phyloP scores from a whole-genome alignment of 768 basidiomycete species.

The Pulveroboletus sp. region DNA sequence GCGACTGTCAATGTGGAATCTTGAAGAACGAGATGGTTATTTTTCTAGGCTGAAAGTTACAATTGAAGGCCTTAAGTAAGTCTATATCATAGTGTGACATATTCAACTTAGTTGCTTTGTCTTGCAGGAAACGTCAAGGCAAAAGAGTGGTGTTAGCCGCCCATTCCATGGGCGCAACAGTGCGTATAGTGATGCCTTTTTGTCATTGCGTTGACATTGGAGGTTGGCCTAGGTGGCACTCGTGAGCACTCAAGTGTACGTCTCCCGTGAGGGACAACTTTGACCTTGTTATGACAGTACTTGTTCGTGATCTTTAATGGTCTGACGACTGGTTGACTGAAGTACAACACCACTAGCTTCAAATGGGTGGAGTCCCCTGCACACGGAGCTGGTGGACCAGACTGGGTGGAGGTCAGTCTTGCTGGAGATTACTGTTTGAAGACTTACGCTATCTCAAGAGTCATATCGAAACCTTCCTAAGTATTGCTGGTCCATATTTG shows the following conservation, averaged over 20 bases:
- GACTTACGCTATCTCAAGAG: slow-evolving; percentile 40
- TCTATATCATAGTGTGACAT: not conserved
- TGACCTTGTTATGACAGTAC: slow-evolving; percentile 48
- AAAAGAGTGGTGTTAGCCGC: slow-evolving; percentile 81
- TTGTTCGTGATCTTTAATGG: slow-evolving; percentile 56
- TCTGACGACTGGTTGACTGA: not conserved
- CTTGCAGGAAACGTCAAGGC: slow-evolving; percentile 55
- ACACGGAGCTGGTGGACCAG: slow-evolving; percentile 75
- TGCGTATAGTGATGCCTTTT: slow-evolving; percentile 32
- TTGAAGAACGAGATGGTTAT: slow-evolving; percentile 88
- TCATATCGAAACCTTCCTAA: slow-evolving; percentile 81
- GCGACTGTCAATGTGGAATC: slow-evolving; percentile 83
- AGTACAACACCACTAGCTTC: slow-evolving; percentile 45
- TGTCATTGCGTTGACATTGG: slow-evolving; percentile 26
- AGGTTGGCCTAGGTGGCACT: slow-evolving; percentile 44
- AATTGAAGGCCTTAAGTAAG: slow-evolving; percentile 76
- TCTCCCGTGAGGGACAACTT: not conserved
- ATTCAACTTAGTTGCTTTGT: not conserved
- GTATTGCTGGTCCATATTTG: slow-evolving; percentile 83
- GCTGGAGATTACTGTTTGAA: not conserved
- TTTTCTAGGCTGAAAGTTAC: slow-evolving; percentile 77
- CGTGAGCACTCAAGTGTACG: slow-evolving; percentile 32
- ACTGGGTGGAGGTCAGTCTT: slow-evolving; percentile 80
- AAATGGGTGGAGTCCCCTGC: slow-evolving; percentile 95
- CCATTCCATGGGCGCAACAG: slow-evolving; percentile 84